Evolutionary conservation across 495 filamentous ascomycete species (phyloP), one percentile per base, ranked within the genome.

Genomic region (Thermochaetoides thermophila): DNA sequence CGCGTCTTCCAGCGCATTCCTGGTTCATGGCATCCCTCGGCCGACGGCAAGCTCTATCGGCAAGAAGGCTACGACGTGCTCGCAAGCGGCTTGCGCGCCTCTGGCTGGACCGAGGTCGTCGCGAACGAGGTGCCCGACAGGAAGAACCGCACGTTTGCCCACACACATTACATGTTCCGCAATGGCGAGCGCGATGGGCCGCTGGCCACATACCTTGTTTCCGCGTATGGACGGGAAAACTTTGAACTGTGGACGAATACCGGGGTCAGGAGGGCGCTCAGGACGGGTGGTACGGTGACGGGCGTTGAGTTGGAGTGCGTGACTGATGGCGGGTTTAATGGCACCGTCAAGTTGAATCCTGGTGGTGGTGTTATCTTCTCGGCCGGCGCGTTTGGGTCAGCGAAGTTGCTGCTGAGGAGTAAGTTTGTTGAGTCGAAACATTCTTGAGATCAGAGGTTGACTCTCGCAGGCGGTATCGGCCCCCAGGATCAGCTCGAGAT

Each of bases 201-300:
- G 24, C 56, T 83, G 43, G 71, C 71, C 10, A 84, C 79, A 4
- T 86, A 85, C 48, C 69, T 84, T 2, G 70, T 74, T 15, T 64
- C 68, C 17, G 77, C 78, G 8, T 54, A 62, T 34, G 56, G 47
- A 14, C 59, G 69, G 34, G 46, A 54, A 8, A 78, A 83, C 55
- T 84, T 85, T 57, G 54, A 66, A 21, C 56, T 86, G 34, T 68
- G 66, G 51, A 64, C 69, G 25, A 68, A 71, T 43, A 74, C 74
- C 18, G 68, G 67, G 24, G 79, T 81, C 19, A 61, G 69, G 35
- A 64, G 78, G 13, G 61, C 82, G 12, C 52, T 79, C 26, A 71
- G 79, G 17, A 63, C 54, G 3, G 73, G 71, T n/a, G 59, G 66
- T 35, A 56, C 66, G 14, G 59, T 73, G 13, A 76, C 73, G 7